Evolutionary conservation across 805 yeast genomes (phyloP), one percentile per base, ranked within the genome.

Genomic region (Ogataea nitratoaversa): DNA sequence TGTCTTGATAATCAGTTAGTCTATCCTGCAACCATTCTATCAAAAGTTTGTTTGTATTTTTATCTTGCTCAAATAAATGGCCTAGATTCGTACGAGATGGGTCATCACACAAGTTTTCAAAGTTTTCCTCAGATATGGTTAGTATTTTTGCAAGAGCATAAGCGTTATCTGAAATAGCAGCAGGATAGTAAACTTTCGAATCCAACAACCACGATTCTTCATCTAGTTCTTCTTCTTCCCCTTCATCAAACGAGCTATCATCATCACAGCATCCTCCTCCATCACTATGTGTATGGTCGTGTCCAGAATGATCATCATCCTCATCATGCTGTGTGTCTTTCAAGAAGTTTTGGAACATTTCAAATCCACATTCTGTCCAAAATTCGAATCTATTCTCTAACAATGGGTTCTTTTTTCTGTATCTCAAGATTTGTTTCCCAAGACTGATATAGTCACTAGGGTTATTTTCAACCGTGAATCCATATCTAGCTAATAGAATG

Each of bases 401-500:
- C 12, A 47, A 45, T 4, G 46, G 49, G 7, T 47, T 42, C 3
- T 47, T 39, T 17, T 43, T 48, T 19, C 44, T 46, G 22, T 42
- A 52, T 3, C 39, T 41, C 37, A 56, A 32, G 38, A 57, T 51
- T 46, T 78, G 82, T 2, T 68, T 64, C 1, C 82, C 78, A n/a
- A 86, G 55, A 38, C 78, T 68, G 11, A 84, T 73, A 2, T 71
- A 56, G 48, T 84, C 88, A 51, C 75, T 70, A 1, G 67, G 64
- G 47, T 79, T 77, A n/a, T 65, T 63, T 36, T 68, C 63, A 28
- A 74, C 66, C 8, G 81, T 74, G 57, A 90, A 89, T 1, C 96
- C 96, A 57, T 89, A 90, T 41, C 85, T 72, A 12, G 89, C 77
- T 12, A 89, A 59, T 30, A 90, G 63, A 28, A 76, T 71, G 0